Base-by-base conservation (phyloP, 2,329 filamentous ascomycete species). In the Trichophyton rubrum region DNA sequence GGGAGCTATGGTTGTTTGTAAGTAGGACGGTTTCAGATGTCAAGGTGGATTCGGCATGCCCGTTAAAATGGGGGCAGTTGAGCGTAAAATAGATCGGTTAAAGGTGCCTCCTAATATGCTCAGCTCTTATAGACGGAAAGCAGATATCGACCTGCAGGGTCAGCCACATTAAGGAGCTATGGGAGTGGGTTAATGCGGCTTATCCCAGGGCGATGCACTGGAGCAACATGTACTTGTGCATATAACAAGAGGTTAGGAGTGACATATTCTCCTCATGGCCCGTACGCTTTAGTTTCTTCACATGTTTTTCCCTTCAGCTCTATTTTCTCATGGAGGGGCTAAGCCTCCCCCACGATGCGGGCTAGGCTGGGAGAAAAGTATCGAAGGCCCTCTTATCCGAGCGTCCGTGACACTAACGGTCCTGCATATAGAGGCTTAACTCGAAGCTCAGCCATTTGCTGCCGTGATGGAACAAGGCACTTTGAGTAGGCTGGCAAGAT, bases 391-490 rank as follows among this genome's bases (percentile, higher is more conserved):
- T n/a, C 51, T 35, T 43, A 43, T 43, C 40, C 40, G 40, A 43
- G 40, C 15, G 27, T 55, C 51, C 11, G 51, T 55, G 15, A 20
- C 27, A 33, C 27, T 6, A 55, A 55, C 24, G 51, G 51, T 30
- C 30, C 51, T 55, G 51, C 51, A 55, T 55, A 55, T 55, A 15
- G 51, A 55, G 30, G 51, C 51, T 55, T 35, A 55, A 33, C 51
- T 55, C 51, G 30, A 55, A 55, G 30, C 51, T 35, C 51, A 55
- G 51, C 51, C 51, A 55, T 33, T 33, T 35, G 27, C 27, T 35
- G n/a, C 49, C 49, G 33, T n/a, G 17, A 33, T 13, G 8, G 49
- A 13, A 15, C 33, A 5, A 1, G 49, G n/a, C 2, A 9, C 8
- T 20, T n/a, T 35, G 27, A 55, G 15, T 33, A 38, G 51, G 51